These are phyloP conservation scores for Microstroma glucosiphilum DNA, from an alignment of 1,284 basidiomycete genomes.

Conservation along the genomic window DNA sequence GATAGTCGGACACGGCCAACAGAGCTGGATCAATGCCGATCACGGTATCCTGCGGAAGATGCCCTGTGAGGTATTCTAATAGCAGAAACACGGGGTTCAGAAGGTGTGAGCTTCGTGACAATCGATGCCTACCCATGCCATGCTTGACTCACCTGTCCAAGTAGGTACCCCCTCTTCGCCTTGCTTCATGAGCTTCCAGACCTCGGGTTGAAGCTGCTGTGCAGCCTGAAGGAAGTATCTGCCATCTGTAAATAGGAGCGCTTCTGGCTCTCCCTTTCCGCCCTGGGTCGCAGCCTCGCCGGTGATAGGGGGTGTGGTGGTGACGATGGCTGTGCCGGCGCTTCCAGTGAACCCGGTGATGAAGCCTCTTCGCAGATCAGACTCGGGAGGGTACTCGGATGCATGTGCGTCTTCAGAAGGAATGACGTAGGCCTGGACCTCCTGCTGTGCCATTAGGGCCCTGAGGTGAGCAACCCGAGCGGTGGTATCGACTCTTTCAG, in stretches of 20 bases:
- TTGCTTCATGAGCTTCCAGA: slow-evolving; percentile 89
- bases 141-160: slow-evolving; percentile 56
- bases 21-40: slow-evolving; percentile 45
- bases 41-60: not conserved
- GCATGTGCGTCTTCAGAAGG: slow-evolving; percentile 61
- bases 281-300: slow-evolving; percentile 2
- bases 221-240: slow-evolving; percentile 88
- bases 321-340: slow-evolving; percentile 74
- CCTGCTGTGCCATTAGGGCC: slow-evolving; percentile 29
- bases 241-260: slow-evolving; percentile 79
- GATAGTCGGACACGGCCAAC: slow-evolving; percentile 47
- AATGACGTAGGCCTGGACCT: slow-evolving; percentile 46
- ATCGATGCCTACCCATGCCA: slow-evolving; percentile 8
- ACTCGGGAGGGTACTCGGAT: slow-evolving; percentile 65
- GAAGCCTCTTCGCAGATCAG: slow-evolving; percentile 73
- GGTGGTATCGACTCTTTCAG: slow-evolving; percentile 39
- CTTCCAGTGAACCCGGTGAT: slow-evolving; percentile 91
- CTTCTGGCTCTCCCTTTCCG: slow-evolving; percentile 18
- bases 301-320: slow-evolving; percentile 50
- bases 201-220: slow-evolving; percentile 72
- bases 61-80: slow-evolving; percentile 57
- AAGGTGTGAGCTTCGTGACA: slow-evolving; percentile 62
- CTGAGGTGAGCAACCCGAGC: slow-evolving; percentile 34
- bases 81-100: slow-evolving; percentile 56
- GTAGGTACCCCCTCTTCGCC: slow-evolving; percentile 70